Conservation (phyloP, 2,329 filamentous ascomycete species). For the Sporothrix schenckii region DNA sequence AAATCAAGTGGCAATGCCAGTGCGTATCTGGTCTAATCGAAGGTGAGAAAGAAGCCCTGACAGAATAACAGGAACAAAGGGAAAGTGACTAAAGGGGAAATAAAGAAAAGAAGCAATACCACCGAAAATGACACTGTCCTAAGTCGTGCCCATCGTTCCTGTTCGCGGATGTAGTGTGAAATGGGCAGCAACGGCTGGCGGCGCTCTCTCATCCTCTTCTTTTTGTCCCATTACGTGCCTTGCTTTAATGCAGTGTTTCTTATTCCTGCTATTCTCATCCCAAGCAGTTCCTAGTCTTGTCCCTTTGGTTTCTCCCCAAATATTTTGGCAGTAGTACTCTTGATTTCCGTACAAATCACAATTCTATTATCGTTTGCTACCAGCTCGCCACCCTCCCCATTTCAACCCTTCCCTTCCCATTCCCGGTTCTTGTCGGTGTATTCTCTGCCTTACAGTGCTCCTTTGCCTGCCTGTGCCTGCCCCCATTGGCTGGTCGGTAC, state of each 20-base stretch:
- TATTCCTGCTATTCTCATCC: slow-evolving; percentile 8
- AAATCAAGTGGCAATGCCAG: slow-evolving; percentile 26
- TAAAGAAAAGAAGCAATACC: background rate
- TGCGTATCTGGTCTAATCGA: slow-evolving; percentile 24
- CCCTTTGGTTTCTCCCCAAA: slow-evolving; percentile 9
- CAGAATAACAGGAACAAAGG: background rate
- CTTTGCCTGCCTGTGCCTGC: background rate
- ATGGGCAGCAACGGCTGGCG: slow-evolving; percentile 3
- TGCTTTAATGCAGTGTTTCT: background rate
- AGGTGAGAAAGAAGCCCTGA: background rate
- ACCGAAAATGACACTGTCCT: slow-evolving; percentile 13
- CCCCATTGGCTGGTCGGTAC: slow-evolving; percentile 8
- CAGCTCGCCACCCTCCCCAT: slow-evolving; percentile 5
- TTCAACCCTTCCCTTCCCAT: background rate
- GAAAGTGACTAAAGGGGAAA: background rate
- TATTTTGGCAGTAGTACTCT: slow-evolving; percentile 12
- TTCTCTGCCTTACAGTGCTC: background rate
- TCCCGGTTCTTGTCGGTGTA: background rate
- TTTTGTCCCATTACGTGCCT: slow-evolving; percentile 10
- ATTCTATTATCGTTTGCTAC: background rate
- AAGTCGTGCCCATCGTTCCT: slow-evolving; percentile 17
- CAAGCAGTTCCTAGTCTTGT: background rate
- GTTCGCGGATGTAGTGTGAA: slow-evolving; percentile 14
- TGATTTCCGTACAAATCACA: background rate
- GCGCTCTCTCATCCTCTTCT: slow-evolving; percentile 7